phyloP scores from a whole-genome alignment of 164 flowering plant genomes.

The Sextonia rubra region DNA sequence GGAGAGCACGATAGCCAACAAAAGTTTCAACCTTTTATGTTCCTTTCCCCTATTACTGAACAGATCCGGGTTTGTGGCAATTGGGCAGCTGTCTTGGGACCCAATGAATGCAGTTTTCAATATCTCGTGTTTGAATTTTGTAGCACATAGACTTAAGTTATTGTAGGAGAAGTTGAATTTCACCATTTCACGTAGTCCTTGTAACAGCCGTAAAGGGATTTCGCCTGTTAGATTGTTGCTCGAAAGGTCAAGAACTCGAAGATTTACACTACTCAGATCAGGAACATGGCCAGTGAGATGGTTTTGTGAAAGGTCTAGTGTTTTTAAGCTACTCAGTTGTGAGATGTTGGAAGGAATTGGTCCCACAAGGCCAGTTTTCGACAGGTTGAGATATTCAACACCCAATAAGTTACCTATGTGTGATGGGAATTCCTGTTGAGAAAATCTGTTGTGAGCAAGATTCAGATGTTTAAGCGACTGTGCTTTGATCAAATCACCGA shows the following conservation, averaged over 20 bases:
- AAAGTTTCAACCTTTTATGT: constrained; percentile 50
- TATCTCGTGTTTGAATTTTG: constrained; percentile 8
- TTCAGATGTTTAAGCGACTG: constrained; percentile 61
- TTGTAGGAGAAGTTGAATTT: constrained; percentile 28
- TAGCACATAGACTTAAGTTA: constrained; percentile 20
- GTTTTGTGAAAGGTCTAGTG: constrained; percentile 67
- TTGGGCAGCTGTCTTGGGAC: constrained; percentile 17
- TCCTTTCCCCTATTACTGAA: constrained; percentile 22
- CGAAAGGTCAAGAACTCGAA: constrained; percentile 54
- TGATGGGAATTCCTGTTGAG: constrained; percentile 40
- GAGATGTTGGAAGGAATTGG: constrained; percentile 45
- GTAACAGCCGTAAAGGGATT: constrained; percentile 12
- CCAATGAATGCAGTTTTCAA: constrained; percentile 16
- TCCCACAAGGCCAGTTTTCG: constrained; percentile 44
- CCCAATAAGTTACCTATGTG: constrained; percentile 25
- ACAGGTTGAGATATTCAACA: constrained; percentile 76
- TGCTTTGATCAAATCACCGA: constrained; percentile 33
- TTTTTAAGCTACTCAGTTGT: constrained; percentile 33
- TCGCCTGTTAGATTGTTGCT: constrained; percentile 25
- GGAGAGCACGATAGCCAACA: constrained; percentile 47
- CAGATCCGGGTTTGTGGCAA: constrained; percentile 23
- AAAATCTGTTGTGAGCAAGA: constrained; percentile 69
- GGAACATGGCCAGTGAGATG: constrained; percentile 59
- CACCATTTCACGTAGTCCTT: constrained; percentile 17
- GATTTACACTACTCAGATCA: constrained; percentile 23